Conservation (phyloP, 768 basidiomycete species). For the Russula earlei region DNA sequence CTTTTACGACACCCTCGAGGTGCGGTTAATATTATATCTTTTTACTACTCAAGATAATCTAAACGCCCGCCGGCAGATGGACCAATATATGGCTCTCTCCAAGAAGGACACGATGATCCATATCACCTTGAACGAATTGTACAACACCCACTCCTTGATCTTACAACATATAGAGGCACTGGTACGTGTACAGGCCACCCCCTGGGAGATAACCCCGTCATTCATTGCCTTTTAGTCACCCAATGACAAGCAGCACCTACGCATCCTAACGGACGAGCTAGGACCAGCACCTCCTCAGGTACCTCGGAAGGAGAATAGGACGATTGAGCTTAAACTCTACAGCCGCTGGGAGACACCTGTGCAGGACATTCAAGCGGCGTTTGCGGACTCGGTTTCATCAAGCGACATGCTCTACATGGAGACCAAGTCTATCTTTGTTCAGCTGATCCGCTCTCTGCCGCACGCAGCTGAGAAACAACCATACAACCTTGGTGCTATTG, state of each 20-base stretch:
- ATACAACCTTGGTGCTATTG: conserved; percentile 79
- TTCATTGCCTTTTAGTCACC: conserved; percentile 54
- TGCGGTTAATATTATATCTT: conserved; percentile 22
- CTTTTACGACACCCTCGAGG: conserved; percentile 98
- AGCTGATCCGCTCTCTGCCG: conserved; percentile 92
- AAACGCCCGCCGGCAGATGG: conserved; percentile 58
- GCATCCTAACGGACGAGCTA: conserved; percentile 93
- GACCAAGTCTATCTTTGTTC: conserved; percentile 98
- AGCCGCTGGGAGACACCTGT: conserved; percentile 99
- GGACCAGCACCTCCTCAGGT: conserved; percentile 91
- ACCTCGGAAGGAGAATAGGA: conserved; percentile 94
- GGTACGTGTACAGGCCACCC: conserved; percentile 38
- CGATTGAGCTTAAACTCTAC: conserved; percentile 86
- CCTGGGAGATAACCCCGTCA: background rate
- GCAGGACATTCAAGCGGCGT: conserved; percentile 91
- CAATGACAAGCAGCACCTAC: conserved; percentile 95
- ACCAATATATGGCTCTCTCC: conserved; percentile 99
- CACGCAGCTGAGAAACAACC: conserved; percentile 76
- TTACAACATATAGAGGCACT: conserved; percentile 91
- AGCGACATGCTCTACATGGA: conserved; percentile 99
- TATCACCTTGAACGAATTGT: conserved; percentile 97
- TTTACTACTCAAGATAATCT: background rate
- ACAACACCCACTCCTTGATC: conserved; percentile 95
- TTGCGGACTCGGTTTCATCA: conserved; percentile 95
- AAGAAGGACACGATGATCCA: conserved; percentile 98